Percentiles rank a stretch among this genome's conserved stretches.
These are phyloP conservation scores for Saccharomycopsis synnaedendra DNA, from an alignment of 805 yeast species.

Conservation along the genomic window DNA sequence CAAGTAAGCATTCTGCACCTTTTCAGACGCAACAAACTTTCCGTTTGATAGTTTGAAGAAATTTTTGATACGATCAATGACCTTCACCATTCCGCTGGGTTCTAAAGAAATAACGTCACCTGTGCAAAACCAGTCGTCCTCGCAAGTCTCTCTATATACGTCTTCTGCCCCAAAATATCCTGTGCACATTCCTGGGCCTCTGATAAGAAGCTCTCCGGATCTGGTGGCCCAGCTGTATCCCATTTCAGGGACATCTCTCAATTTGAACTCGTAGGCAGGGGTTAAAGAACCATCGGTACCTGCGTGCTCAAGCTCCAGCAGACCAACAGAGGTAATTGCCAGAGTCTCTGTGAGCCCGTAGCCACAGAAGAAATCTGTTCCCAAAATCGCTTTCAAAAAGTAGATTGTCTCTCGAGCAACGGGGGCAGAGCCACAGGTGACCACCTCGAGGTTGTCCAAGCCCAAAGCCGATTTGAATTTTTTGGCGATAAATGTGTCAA, in stretches of 20 bases:
- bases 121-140: constrained; percentile 41
- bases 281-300: constrained; percentile 55
- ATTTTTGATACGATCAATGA: constrained; percentile 46
- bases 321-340: constrained; percentile 39
- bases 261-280: constrained; percentile 42
- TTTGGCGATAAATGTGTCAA: constrained; percentile 27
- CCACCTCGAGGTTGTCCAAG: constrained; percentile 29
- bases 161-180: constrained; percentile 40
- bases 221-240: constrained; percentile 34
- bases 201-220: constrained; percentile 49
- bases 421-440: constrained; percentile 35
- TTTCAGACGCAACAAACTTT: constrained; percentile 34
- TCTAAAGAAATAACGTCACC: constrained; percentile 44
- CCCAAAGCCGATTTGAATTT: constrained; percentile 40
- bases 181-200: constrained; percentile 53
- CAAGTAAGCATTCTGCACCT: constrained; percentile 32
- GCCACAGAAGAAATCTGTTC: constrained; percentile 47
- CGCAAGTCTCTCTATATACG: constrained; percentile 24
- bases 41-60: constrained; percentile 27
- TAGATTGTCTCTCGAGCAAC: constrained; percentile 25
- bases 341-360: constrained; percentile 65
- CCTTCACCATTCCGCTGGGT: constrained; percentile 30
- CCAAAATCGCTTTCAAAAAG: constrained; percentile 48
- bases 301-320: constrained; percentile 33
- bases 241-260: constrained; percentile 58